Base-by-base conservation (phyloP, 768 basidiomycete species). In the Tricholomella constricta region DNA sequence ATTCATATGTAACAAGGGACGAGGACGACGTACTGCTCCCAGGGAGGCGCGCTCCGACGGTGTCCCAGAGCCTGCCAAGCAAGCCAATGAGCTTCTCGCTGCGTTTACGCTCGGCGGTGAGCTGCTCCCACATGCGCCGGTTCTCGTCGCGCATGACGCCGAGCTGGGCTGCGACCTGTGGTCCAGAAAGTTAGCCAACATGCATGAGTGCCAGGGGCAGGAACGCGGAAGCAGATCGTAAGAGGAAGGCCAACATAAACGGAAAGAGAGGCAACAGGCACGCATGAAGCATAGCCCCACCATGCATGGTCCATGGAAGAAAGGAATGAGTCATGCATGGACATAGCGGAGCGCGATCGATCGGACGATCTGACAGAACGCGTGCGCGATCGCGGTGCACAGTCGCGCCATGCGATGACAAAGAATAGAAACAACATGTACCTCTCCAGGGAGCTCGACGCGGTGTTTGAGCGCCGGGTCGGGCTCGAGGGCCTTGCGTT, bases 381-480 rank as follows among this genome's bases (percentile, higher is more conserved):
- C 25, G 36, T 42, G 23, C 54, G 35, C 48, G 22, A 47, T 27
- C 11, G 38, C n/a, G n/a, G n/a, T n/a, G 22, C 22, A 8, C 17
- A 40, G 37, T 15, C 34, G n/a, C n/a, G n/a, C n/a, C n/a, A n/a
- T n/a, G n/a, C n/a, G n/a, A n/a, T n/a, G n/a, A n/a, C n/a, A n/a
- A n/a, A n/a, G n/a, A n/a, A n/a, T n/a, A 19, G 43, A 51, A 50
- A 40, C 42, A 41, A 48, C 40, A 70, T 77, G 63, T 63, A 89
- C 88, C 76, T 92, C 90, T 6, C 89, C 88, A 2, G 90, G 90
- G 26, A 91, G 77, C 68, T 91, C 89, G 34, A 91, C 83, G 23
- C 89, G 83, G 56, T 86, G 84, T 64, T 83, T 83, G 48, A 82
- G 68, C 10, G 78, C 80, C 4, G 86, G 86, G 70, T 91, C 89